phyloP scores from a whole-genome alignment of 2,329 filamentous ascomycete species.

The Grosmannia serpens region DNA sequence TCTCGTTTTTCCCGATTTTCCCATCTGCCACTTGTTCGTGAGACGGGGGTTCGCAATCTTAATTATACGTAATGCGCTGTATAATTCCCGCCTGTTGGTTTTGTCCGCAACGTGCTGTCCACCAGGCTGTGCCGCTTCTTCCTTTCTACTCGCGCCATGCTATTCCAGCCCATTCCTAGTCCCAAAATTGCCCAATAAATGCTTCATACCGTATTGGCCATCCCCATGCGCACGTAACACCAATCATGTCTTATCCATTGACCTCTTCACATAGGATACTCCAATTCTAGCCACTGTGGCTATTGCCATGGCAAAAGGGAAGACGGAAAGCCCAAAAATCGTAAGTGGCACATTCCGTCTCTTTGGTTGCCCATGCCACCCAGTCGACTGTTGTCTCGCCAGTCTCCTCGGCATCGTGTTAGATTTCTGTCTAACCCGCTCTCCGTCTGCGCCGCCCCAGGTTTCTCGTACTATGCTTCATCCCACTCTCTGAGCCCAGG shows the following conservation, averaged over 20 bases:
- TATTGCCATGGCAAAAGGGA: slow-evolving; percentile 8
- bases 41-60: too few species aligned
- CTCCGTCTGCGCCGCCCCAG: slow-evolving; percentile 27
- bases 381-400: not conserved
- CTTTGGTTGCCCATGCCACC: not conserved
- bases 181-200: not conserved
- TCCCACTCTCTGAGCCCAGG: slow-evolving; percentile 48
- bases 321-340: slow-evolving; percentile 4
- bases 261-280: slow-evolving; percentile 5
- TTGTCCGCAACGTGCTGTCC: too few species aligned
- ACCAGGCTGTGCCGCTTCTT: too few species aligned
- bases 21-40: too few species aligned
- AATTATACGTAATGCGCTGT: too few species aligned
- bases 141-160: not conserved
- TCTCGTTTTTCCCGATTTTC: not conserved
- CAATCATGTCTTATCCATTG: not conserved
- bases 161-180: too few species aligned
- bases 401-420: too few species aligned
- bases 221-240: not conserved
- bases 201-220: not conserved
- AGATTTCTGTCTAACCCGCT: not conserved
- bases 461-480: slow-evolving; percentile 60
- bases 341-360: not conserved
- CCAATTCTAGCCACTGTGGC: slow-evolving; percentile 6
- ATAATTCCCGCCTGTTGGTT: too few species aligned